Base-by-base conservation (phyloP, 2,329 filamentous ascomycete genomes). In the Ophiostoma angusticollis region DNA sequence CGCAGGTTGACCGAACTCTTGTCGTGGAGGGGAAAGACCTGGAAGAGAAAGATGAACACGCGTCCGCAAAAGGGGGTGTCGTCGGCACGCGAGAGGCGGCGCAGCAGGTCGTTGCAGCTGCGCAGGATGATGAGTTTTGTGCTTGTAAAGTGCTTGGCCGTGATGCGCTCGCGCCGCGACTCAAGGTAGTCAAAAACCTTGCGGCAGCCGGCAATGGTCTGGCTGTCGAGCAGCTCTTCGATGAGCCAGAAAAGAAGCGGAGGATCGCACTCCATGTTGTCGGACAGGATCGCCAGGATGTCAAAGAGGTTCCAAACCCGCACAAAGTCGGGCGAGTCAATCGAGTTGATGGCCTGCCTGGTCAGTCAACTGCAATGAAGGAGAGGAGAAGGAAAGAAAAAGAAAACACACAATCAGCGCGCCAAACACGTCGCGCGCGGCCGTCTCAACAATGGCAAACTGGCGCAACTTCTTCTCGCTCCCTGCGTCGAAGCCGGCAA, bases 1-100 rank as follows among this genome's bases (percentile, higher is more conserved):
- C 91, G 76, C 28, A 96, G 68, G 54, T 99, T 99, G 35, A 98
- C 91, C 0, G 91, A 95, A 56, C 91, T 96, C 56, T 89, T 91
- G 59, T 98, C 93, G 23, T 89, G 89, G 0, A 98, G 68, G 1
- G 91, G 91, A 53, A 98, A 96, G 57, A 86, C 93, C 58, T 98
- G 91, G 59, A 96, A 98, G 55, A 98, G 75, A 59, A 95, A 99
- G 47, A 98, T 95, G 59, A 96, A 96, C 19, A 99, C 91, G 28
- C 91, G 75, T 13, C 91, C 91, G 54, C 91, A 98, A 56, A 99
- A 98, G 1, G 93, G 86, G 0, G 91, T 93, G 58, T 98, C 91
- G 57, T 96, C 87, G 4, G 91, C 89, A 41, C 91, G 76, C n/a
- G 91, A 96, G 3, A 98, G 69, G 32, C 91, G 74, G 25, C 89